Evolutionary conservation across 192 early-diverging fungal genomes (phyloP), one percentile per base, ranked within the genome.

Genomic region (Dispira simplex): DNA sequence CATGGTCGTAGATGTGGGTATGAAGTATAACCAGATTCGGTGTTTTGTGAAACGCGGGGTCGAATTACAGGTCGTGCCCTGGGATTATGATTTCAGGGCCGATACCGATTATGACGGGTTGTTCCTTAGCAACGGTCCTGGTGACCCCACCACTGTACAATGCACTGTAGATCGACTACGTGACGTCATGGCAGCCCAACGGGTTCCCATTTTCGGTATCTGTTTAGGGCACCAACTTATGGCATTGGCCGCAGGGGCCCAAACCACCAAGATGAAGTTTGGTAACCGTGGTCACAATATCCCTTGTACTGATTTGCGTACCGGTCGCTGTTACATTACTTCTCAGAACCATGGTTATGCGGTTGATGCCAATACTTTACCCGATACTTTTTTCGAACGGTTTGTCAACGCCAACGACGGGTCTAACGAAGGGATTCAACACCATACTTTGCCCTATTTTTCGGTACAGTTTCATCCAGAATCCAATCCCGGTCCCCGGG

Each of bases 231-330:
- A 99, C 75, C 96, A 99, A 76, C 78, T 99, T 44, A 70, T 96
- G 48, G 92, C 93, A 21, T 80, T 99, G 64, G 96, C 96, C 10
- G 77, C 93, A 11, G 95, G 95, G 16, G 96, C 92, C 10, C 72
- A 78, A 65, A 97, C 96, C 32, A 81, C 80, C 69, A 99, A 99
- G 80, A 90, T 99, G 89, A 92, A 91, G 70, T 99, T 88, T 69
- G 96, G 96, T 68, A 99, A 99, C 81, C 89, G 96, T 70, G 96
- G 96, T 27, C 96, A 99, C 71, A 99, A 99, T 79, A 97, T 99
- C 67, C 96, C 96, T 39, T 99, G 96, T 79, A 97, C 95, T 0
- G 83, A 97, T 74, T 76, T 92, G 82, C 81, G 90, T 64, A 93
- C 91, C 63, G 88, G 95, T 62, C 90, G 95, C 52, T 99, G 96